Conservation (phyloP, 495 filamentous ascomycete species). For the Arthonia radiata region DNA sequence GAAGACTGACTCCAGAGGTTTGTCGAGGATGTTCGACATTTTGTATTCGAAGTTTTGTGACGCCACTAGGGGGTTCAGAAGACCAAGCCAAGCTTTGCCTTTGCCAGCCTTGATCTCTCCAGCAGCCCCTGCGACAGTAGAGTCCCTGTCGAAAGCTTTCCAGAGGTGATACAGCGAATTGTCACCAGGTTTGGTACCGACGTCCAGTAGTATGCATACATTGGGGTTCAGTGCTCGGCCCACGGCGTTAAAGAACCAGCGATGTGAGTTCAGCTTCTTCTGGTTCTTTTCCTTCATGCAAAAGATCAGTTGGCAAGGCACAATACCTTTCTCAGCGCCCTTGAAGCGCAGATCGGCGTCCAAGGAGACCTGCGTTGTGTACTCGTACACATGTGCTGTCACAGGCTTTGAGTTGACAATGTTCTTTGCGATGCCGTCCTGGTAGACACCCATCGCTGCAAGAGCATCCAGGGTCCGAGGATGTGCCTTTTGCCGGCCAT, state of each 20-base stretch:
- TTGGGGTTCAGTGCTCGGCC: constrained; percentile 82
- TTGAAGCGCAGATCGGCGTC: constrained; percentile 94
- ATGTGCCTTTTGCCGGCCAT: constrained; percentile 85
- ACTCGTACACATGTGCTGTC: constrained; percentile 88
- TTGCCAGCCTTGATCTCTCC: constrained; percentile 96
- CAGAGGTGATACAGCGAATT: constrained; percentile 91
- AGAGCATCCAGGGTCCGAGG: constrained; percentile 84
- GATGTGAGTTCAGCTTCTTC: constrained; percentile 95
- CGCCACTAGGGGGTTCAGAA: constrained; percentile 85
- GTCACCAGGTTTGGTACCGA: constrained; percentile 69
- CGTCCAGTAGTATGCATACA: constrained; percentile 87
- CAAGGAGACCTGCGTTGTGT: constrained; percentile 91
- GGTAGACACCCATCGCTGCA: constrained; percentile 95
- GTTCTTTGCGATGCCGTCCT: constrained; percentile 96
- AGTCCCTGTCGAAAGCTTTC: constrained; percentile 97
- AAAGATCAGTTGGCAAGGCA: constrained; percentile 97
- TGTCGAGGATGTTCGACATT: constrained; percentile 98
- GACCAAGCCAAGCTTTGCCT: constrained; percentile 52
- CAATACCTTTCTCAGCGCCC: constrained; percentile 94
- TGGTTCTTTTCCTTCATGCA: constrained; percentile 95
- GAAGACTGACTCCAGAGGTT: constrained; percentile 89
- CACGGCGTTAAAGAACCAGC: constrained; percentile 99
- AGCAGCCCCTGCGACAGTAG: constrained; percentile 84
- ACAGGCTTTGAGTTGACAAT: constrained; percentile 75
- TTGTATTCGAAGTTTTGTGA: constrained; percentile 99